Evolutionary conservation across 176 grass and related monocot species (phyloP), one percentile per base, ranked within the genome.

Genomic region (Otatea glauca): DNA sequence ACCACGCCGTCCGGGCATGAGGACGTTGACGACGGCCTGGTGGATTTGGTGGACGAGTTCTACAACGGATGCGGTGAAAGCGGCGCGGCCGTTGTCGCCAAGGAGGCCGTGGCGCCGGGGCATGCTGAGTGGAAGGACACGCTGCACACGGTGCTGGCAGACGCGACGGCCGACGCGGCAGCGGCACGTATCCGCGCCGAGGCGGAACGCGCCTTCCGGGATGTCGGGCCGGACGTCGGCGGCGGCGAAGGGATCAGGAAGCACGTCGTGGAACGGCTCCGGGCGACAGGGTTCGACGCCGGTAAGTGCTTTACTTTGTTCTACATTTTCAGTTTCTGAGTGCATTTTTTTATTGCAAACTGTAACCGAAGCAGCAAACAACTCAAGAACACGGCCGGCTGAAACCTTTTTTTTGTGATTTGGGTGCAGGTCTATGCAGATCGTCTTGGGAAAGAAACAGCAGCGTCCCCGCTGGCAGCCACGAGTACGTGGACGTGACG

Each of bases 401-500:
- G 24, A 88, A 37, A 55, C 68, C 37, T 49, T n/a, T 4, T 8
- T 44, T 3, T 5, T 29, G 35, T 16, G 32, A 24, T 29, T 76
- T 78, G 20, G 67, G 4, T 71, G 38, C 77, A 97, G 95, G 92
- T 9, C 60, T 98, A 38, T 98, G 95, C 90, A 79, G 75, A 70
- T 88, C 92, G n/a, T 86, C 87, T 1, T 91, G 92, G 88, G 79
- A 95, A 65, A 83, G 70, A 78, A 76, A 54, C 20, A 12, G 90
- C 34, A 48, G 79, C 76, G 5, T 85, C 10, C 53, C 84, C 0
- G 81, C 90, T 20, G 88, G 89, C 54, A 49, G 37, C 41, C 39
- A 98, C 65, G 92, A 90, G 65, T 95, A 86, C 85, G 87, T 95
- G 27, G 95, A 95, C 74, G 88, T 94, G 56, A 3, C 48, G 6